phyloP scores from a whole-genome alignment of 441 rosid species.

The Gossypium schwendimanii region DNA sequence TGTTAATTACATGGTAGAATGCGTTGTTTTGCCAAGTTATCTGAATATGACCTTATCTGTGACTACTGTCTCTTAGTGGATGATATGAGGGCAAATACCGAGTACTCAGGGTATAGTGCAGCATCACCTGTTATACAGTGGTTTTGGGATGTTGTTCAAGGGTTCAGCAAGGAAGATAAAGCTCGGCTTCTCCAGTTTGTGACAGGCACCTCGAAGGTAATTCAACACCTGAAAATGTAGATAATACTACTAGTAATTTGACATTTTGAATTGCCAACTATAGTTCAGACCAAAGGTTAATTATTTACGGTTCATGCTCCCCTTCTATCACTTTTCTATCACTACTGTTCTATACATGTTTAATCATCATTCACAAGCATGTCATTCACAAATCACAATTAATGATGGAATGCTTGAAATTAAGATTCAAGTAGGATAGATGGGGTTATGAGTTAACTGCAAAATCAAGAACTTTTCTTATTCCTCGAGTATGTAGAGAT shows the following conservation, averaged over 20 bases:
- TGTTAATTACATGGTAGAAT: not conserved
- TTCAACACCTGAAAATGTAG: not conserved
- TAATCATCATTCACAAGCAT: not conserved
- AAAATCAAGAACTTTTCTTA: not conserved
- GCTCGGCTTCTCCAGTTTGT: slow-evolving; percentile 93
- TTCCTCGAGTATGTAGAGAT: not conserved
- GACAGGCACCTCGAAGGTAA: slow-evolving; percentile 94
- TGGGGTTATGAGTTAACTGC: not conserved
- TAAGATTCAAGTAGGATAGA: not conserved
- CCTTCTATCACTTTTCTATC: not conserved
- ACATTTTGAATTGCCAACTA: not conserved
- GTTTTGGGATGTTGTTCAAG: slow-evolving; percentile 98
- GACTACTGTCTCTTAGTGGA: slow-evolving; percentile 48
- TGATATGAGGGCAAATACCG: slow-evolving; percentile 83
- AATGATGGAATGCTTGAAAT: not conserved
- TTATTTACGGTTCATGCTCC: not conserved
- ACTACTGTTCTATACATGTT: not conserved
- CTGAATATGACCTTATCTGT: slow-evolving; percentile 7
- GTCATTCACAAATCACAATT: not conserved
- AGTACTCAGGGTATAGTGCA: slow-evolving; percentile 84
- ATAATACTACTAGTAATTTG: not conserved
- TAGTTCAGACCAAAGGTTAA: not conserved
- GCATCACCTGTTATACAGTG: slow-evolving; percentile 86
- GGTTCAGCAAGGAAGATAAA: slow-evolving; percentile 91
- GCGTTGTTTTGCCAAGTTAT: not conserved